Evolutionary conservation across 1,284 basidiomycete genomes (phyloP).

Genomic region (Ustilago shanxiensis): DNA sequence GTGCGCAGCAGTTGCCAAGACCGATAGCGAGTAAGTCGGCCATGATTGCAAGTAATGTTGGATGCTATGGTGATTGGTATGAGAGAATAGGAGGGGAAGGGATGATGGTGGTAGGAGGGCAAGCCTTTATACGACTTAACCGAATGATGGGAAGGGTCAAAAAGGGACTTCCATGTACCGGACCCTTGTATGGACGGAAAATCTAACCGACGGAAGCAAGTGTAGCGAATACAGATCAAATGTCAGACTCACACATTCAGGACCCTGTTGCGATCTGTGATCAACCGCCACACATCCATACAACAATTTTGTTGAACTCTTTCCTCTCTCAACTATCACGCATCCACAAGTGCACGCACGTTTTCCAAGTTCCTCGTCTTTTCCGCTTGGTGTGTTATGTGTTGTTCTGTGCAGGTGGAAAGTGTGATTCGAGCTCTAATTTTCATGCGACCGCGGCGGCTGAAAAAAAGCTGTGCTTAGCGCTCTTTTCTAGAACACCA

Average conservation of each 20-base stretch:
- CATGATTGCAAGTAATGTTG: background rate
- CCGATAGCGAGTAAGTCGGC: background rate
- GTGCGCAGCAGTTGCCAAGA: background rate
- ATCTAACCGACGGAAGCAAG: background rate
- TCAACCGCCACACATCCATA: background rate
- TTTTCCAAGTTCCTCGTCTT: no score
- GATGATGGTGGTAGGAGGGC: background rate
- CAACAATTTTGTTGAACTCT: no score
- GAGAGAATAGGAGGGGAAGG: background rate
- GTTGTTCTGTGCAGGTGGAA: no score
- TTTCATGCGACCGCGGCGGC: slow-evolving; percentile 3
- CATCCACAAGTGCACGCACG: background rate
- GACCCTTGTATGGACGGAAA: background rate
- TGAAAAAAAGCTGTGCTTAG: slow-evolving; percentile 2
- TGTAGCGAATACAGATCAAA: no score
- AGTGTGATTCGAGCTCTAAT: background rate
- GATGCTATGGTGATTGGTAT: background rate
- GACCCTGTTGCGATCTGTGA: background rate
- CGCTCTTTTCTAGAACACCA: background rate
- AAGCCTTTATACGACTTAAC: background rate
- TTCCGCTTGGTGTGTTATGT: background rate
- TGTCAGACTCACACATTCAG: no score
- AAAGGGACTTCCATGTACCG: background rate
- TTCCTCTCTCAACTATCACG: background rate
- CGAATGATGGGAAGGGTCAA: background rate